phyloP scores from a whole-genome alignment of 805 yeast genomes.

The Kurtzmaniella fragi region DNA sequence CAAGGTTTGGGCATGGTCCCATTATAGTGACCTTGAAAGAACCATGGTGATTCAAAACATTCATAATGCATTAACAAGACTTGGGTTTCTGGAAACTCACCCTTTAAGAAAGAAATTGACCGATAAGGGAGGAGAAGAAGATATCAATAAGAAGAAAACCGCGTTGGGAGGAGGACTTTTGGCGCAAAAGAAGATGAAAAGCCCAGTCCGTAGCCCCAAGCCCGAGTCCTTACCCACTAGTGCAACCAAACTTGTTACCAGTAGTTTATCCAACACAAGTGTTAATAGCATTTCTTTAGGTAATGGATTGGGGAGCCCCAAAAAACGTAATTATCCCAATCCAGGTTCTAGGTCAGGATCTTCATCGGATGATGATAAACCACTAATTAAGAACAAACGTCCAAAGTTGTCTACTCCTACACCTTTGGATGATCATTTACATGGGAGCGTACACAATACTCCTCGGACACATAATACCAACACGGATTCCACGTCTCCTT shows the following conservation, averaged over 20 bases:
- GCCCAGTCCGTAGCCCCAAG: too few relatives aligned
- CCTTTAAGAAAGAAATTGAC: slow-evolving; percentile 33
- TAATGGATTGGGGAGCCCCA: too few relatives aligned
- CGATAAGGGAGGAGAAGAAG: slow-evolving; percentile 4
- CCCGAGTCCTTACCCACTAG: too few relatives aligned
- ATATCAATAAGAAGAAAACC: slow-evolving; percentile 4
- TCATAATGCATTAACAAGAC: slow-evolving; percentile 34
- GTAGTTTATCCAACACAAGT: too few relatives aligned
- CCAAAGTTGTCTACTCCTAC: too few relatives aligned
- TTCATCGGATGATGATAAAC: slow-evolving; percentile 6
- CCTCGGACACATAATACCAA: slow-evolving; percentile 9
- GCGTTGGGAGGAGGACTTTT: slow-evolving; percentile 19
- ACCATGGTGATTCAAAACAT: slow-evolving; percentile 26
- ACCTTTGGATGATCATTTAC: slow-evolving; percentile 1
- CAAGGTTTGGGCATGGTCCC: slow-evolving; percentile 32
- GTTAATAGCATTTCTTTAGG: too few relatives aligned
- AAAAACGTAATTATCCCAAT: too few relatives aligned
- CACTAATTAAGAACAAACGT: neutral
- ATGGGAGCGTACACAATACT: slow-evolving; percentile 10
- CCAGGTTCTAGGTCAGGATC: slow-evolving; percentile 2
- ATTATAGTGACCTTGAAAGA: slow-evolving; percentile 27
- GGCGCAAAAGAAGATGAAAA: too few relatives aligned
- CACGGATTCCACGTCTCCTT: slow-evolving; percentile 27
- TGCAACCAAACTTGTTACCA: too few relatives aligned
- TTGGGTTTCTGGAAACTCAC: slow-evolving; percentile 40